Evolutionary conservation across 2,329 filamentous ascomycete species (phyloP).

Genomic region (Diplodia sapinea): DNA sequence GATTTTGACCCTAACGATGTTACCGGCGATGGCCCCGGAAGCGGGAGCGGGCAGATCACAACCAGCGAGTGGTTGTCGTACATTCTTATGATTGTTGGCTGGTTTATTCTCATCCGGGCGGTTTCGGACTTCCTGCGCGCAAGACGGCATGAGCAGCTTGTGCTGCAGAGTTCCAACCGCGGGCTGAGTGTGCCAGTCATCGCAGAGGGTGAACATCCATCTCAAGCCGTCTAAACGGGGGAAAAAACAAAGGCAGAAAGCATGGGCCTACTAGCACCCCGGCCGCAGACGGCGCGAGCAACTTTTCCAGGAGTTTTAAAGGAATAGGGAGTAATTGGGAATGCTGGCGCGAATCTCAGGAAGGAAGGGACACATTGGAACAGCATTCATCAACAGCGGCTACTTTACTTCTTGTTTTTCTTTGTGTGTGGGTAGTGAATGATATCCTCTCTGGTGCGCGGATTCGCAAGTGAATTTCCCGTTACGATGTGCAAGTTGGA

Average conservation of each 20-base stretch:
- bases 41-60: slow-evolving; percentile 58
- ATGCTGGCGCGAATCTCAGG: slow-evolving; percentile 25
- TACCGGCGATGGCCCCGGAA: slow-evolving; percentile 49
- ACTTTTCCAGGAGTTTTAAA: slow-evolving; percentile 18
- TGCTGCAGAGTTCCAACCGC: slow-evolving; percentile 89
- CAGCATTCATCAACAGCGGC: slow-evolving; percentile 25
- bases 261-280: slow-evolving; percentile 8
- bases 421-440: slow-evolving; percentile 24
- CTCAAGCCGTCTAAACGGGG: slow-evolving; percentile 7
- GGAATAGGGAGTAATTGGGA: slow-evolving; percentile 26
- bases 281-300: slow-evolving; percentile 4
- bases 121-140: slow-evolving; percentile 89
- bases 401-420: slow-evolving; percentile 23
- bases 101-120: slow-evolving; percentile 96
- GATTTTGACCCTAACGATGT: slow-evolving; percentile 80
- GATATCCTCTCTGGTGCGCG: slow-evolving; percentile 17
- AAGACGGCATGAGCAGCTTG: slow-evolving; percentile 87
- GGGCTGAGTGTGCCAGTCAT: slow-evolving; percentile 85
- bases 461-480: slow-evolving; percentile 21
- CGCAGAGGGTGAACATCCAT: slow-evolving; percentile 72
- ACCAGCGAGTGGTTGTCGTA: slow-evolving; percentile 91
- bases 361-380: slow-evolving; percentile 13
- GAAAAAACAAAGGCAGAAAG: slow-evolving; percentile 8
- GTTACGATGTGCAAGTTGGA: neutral
- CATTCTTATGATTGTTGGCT: slow-evolving; percentile 92